Base-by-base conservation (phyloP, 2,329 filamentous ascomycete species). In the Pseudopyricularia javanii region DNA sequence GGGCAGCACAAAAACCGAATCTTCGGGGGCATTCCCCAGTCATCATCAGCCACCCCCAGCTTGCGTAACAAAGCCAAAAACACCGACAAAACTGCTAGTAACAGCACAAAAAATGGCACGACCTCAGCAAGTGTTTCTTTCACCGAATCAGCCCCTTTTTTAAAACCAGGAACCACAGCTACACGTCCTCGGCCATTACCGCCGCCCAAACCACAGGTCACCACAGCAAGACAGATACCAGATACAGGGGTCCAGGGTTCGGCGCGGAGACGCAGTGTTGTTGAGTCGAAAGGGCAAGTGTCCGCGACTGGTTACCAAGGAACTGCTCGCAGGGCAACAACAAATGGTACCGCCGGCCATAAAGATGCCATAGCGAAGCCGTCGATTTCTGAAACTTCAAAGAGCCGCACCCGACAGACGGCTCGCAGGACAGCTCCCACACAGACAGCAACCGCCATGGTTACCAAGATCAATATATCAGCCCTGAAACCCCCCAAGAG, bases 261-360 rank as follows among this genome's bases (percentile, higher is more conserved):
- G 2, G 32, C 33, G 15, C 20, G 40, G 9, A 15, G 40, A 45
- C 40, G 24, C 33, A 14, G 6, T 7, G 24, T 20, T 14, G 40
- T 24, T 3, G 20, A 26, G 14, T 33, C 33, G 20, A 17, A 14
- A 30, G 24, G 15, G 20, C 49, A 12, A 35, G 11, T 12, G 49
- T 50, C 54, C 12, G 47, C 47, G 34, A 64, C 64, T 11, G 65
- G 63, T 8, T 67, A 68, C 53, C 62, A 66, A 56, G 66, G 67
- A 26, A 67, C 67, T 47, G 66, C 65, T 15, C 62, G 65, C 53
- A 67, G 59, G 37, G 35, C 35, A 12, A 32, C 22, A 17, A 37
- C 47, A n/a, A 14, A 22, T 45, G 40, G 20, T 45, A 22, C 2
- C 24, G 9, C 40, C 17, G 40, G 20, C 4, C 40, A 26, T 2